Evolutionary conservation across 2,329 filamentous ascomycete genomes (phyloP).

Genomic region (Ophiostoma sp.): DNA sequence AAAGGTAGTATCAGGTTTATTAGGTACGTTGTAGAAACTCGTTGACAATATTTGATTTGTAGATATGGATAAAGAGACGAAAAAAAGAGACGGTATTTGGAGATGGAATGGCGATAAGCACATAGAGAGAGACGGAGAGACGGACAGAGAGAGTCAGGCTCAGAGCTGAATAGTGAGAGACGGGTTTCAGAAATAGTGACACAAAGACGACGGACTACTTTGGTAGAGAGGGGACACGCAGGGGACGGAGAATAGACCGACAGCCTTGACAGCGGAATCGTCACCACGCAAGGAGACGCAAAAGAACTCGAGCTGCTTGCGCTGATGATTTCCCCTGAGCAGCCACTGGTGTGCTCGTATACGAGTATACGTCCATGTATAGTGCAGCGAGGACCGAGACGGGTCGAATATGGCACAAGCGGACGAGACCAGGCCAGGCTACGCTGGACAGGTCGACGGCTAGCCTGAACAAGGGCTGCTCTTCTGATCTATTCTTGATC

Average conservation of each 20-base stretch:
- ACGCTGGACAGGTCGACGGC: too few species aligned
- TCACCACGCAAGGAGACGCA: neutral
- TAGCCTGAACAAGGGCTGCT: too few species aligned
- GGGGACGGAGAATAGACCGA: conserved; percentile 12
- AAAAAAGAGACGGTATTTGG: neutral
- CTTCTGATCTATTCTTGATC: neutral
- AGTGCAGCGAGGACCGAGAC: too few species aligned
- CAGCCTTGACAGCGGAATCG: neutral
- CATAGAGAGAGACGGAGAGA: neutral
- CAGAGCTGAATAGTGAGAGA: neutral
- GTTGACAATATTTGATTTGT: neutral
- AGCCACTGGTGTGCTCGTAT: neutral
- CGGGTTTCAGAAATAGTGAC: neutral
- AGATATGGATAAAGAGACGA: neutral
- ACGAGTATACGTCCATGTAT: too few species aligned
- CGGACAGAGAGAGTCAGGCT: neutral
- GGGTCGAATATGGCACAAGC: too few species aligned
- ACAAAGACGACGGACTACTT: neutral
- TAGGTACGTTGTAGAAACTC: neutral
- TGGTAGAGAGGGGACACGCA: neutral
- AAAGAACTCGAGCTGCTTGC: neutral
- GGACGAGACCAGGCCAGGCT: too few species aligned
- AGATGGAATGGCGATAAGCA: neutral
- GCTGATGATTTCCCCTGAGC: neutral
- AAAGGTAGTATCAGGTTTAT: neutral